Base-by-base conservation (phyloP, 1,284 basidiomycete species). In the Rhodotorula sp. region DNA sequence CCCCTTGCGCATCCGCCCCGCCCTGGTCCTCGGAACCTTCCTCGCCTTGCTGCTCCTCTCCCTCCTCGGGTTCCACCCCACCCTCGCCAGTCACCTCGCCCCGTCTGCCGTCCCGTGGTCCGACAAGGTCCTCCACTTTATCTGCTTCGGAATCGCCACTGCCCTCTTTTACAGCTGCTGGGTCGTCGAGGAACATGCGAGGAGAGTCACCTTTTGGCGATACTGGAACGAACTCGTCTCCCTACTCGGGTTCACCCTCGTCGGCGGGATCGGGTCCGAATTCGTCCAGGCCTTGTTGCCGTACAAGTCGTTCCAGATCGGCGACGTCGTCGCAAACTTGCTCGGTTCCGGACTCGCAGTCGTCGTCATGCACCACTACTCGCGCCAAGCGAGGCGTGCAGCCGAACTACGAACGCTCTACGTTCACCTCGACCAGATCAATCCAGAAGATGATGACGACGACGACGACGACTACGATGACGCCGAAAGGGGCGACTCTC, bases 121-220 rank as follows among this genome's bases (percentile, higher is more conserved):
- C 79, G 89, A 91, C 85, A 93, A 93, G 81, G 77, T 93, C 20
- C 81, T 93, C 42, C 93, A 92, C 78, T 93, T 95, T 79, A 77
- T 91, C 30, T 91, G 90, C 79, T 89, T 95, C 75, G 84, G 84
- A 69, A 72, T 90, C 44, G 90, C 91, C 0, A 93, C 91, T 0
- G 87, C 82, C 8, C 85, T 92, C 10, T 93, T 93, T 80, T 95
- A 92, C 80, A 90, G 91, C 77, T 91, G 93, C 60, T 87, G 91
- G 69, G 91, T 92, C 75, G 88, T 93, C 18, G 91, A 94, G 73
- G 91, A 94, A 87, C 90, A 76, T 78, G 88, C 82, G 29, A 57
- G 66, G 18, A 64, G 90, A 71, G 82, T 89, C 71, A 85, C 91
- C 79, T 91, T 89, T 87, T 95, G 93, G 93, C 84, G 91, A n/a